Evolutionary conservation across 257 asterid genomes (phyloP), one percentile per base, ranked within the genome.

Genomic region (Gynochthodes officinalis): DNA sequence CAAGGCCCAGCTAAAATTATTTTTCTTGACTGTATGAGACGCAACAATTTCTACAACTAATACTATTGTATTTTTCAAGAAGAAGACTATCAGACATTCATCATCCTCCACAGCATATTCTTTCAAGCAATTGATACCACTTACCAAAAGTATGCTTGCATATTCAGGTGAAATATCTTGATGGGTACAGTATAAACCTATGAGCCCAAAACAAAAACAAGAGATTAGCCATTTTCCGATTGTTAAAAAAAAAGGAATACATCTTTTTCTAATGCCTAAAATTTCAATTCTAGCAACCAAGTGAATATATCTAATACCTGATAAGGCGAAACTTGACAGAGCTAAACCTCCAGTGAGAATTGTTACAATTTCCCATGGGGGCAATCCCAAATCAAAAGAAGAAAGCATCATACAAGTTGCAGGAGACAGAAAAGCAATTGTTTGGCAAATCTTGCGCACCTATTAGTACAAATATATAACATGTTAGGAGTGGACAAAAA

Each of bases 81-180:
- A 39, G 27, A 53, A 53, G 30, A 21, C n/a, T 21, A 53, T 21
- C 60, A 53, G 60, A 14, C 30, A 53, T 8, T 21, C 30, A 53
- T 1, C 19, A 23, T 14, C 28, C 30, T 4, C 30, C 60, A 53
- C 12, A 53, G 1, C 30, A 19, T 50, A 50, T 0, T 35, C 14
- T 19, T 39, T 39, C 44, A 5, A 63, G 27, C 4, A 49, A 16
- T 16, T 32, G 32, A 7, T 14, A 37, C 32, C 70, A 71, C 94
- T 49, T 87, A 91, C 97, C 97, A 94, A 77, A 74, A 94, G 97
- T 70, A 94, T 86, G 81, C 99, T 87, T 54, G 99, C 99, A 76
- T 94, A 94, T 84, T 94, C 97, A 7, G 99, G 97, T 9, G 99
- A 94, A 35, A 94, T 94, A 75, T 94, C 99, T 83, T 94, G 98